Evolutionary conservation across 2,329 filamentous ascomycete species (phyloP).

Genomic region (Rutstroemia sp.): DNA sequence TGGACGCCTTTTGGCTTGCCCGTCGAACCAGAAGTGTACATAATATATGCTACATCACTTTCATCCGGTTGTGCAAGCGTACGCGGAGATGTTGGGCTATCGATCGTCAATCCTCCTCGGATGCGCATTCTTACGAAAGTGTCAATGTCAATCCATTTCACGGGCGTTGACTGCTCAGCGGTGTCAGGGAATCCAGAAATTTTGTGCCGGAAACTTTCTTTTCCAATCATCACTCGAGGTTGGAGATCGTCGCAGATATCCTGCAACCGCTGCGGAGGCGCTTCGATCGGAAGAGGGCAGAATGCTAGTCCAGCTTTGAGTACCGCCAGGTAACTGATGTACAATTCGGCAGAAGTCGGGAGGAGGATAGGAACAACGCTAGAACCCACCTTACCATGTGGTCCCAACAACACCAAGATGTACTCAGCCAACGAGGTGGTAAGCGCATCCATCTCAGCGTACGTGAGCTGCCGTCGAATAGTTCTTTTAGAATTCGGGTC

Average conservation of each 20-base stretch:
- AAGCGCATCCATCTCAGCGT: background rate
- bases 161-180: background rate
- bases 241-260: background rate
- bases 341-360: constrained; percentile 26
- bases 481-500: background rate
- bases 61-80: background rate
- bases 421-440: background rate
- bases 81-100: background rate
- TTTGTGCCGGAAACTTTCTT: background rate
- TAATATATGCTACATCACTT: constrained; percentile 7
- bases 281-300: constrained; percentile 30
- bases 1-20: constrained; percentile 30
- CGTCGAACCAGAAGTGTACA: constrained; percentile 13
- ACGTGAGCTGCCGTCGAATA: background rate
- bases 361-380: background rate
- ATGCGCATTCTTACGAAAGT: background rate
- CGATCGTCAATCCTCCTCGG: background rate
- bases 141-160: constrained; percentile 1
- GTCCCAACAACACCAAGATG: background rate
- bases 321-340: constrained; percentile 28
- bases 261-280: constrained; percentile 8
- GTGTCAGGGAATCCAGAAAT: background rate
- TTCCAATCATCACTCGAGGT: background rate
- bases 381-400: background rate
- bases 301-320: constrained; percentile 30